phyloP scores from a whole-genome alignment of 768 basidiomycete genomes.

The Trametes elegans region DNA sequence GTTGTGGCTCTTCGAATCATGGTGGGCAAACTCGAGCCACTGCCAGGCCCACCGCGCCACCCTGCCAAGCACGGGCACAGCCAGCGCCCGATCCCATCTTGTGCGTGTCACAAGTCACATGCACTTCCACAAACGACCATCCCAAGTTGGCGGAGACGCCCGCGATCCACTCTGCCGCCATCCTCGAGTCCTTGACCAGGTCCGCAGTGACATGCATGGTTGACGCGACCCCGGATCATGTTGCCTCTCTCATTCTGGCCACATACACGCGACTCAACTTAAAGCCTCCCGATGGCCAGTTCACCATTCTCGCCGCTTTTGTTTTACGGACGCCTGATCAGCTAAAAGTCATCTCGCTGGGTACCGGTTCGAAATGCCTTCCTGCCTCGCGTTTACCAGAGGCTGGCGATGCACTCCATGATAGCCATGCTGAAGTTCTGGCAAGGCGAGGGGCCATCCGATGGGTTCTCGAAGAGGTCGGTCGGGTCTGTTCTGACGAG shows the following conservation, averaged over 20 bases:
- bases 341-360: constrained; percentile 63
- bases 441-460: constrained; percentile 74
- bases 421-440: constrained; percentile 91
- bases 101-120: background rate
- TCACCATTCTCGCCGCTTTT: constrained; percentile 59
- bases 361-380: constrained; percentile 85
- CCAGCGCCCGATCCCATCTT: background rate
- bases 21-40: background rate
- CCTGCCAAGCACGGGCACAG: background rate
- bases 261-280: constrained; percentile 47
- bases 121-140: background rate
- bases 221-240: constrained; percentile 19
- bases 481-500: constrained; percentile 29
- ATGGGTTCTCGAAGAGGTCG: constrained; percentile 78
- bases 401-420: constrained; percentile 79
- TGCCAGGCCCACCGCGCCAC: background rate
- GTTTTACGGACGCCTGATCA: constrained; percentile 43
- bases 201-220: constrained; percentile 16
- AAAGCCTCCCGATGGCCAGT: constrained; percentile 53
- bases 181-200: too few species aligned
- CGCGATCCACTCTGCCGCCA: too few species aligned
- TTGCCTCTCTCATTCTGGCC: constrained; percentile 40
- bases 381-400: constrained; percentile 59
- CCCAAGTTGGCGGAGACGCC: background rate
- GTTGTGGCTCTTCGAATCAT: background rate